A percentile compares a stretch with the other conserved stretches of the same genome.
phyloP scores from a whole-genome alignment of 2,329 filamentous ascomycete genomes.

The Proliferodiscus dingleyae region DNA sequence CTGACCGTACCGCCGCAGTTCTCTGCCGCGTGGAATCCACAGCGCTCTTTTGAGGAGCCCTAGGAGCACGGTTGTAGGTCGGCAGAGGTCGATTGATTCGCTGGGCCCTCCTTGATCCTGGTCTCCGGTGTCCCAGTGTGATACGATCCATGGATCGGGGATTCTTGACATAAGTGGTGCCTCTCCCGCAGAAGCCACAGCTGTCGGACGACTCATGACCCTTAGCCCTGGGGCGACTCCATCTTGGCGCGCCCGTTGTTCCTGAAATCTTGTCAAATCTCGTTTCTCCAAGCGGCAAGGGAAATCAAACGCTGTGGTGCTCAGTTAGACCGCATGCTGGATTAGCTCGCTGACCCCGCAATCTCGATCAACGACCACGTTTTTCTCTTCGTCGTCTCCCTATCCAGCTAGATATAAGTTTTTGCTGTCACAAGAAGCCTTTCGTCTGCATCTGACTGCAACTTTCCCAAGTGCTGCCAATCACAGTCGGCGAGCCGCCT shows the following conservation, averaged over 20 bases:
- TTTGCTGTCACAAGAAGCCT: not conserved
- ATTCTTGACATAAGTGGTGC: conserved; percentile 6
- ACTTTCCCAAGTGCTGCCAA: not conserved
- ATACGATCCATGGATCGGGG: conserved; percentile 9
- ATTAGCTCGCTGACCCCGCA: conserved; percentile 5
- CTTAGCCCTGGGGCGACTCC: not conserved
- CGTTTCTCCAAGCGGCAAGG: not conserved
- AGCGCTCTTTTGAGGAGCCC: not conserved
- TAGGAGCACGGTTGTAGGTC: not conserved
- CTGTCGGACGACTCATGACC: not conserved
- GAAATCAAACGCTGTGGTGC: not conserved
- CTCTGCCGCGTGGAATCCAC: not conserved
- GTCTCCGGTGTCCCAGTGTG: conserved; percentile 2
- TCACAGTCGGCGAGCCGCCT: not conserved
- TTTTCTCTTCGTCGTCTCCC: not conserved
- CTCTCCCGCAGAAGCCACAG: conserved; percentile 2
- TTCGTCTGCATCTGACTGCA: not conserved
- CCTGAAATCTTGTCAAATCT: not conserved
- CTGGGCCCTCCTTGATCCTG: not conserved
- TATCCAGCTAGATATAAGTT: not conserved
- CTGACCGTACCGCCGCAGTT: not conserved
- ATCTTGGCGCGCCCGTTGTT: not conserved
- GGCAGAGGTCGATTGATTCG: not conserved
- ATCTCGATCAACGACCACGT: conserved; percentile 2
- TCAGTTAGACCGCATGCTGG: not conserved